phyloP scores from a whole-genome alignment of 495 filamentous ascomycete genomes.

The Neurospora intermedia region DNA sequence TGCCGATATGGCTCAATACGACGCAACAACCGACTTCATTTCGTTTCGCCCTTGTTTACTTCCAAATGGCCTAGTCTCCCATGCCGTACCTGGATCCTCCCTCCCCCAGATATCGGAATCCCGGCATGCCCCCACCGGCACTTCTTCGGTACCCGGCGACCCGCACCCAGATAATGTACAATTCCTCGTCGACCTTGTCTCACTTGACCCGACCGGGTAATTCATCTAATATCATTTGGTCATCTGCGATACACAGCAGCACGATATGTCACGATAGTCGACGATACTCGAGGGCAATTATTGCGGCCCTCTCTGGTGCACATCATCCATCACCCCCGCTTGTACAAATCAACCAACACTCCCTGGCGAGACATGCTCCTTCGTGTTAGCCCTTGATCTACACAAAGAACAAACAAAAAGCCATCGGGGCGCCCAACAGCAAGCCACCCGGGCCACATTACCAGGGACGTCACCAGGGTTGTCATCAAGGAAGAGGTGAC shows the following conservation, averaged over 20 bases:
- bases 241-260: neutral
- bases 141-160: neutral
- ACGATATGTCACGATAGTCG: neutral
- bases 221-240: neutral
- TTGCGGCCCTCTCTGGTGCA: too few species aligned
- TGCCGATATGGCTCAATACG: neutral
- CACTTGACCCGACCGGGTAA: neutral
- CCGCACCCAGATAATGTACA: neutral
- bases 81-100: neutral
- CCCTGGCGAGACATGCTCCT: neutral
- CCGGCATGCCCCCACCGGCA: neutral
- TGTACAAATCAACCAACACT: neutral
- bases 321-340: too few species aligned
- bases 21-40: neutral
- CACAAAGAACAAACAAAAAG: neutral
- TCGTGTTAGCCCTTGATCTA: neutral
- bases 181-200: neutral
- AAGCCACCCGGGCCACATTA: neutral
- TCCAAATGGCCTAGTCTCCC: neutral
- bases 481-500: neutral
- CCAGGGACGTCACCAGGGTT: neutral
- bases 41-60: neutral
- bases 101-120: neutral
- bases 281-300: neutral
- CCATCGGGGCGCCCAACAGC: neutral